A percentile compares a stretch with the other conserved stretches of the same genome.
Conservation (phyloP, 129 eudicot species). For the Gnaphalium uliginosum region DNA sequence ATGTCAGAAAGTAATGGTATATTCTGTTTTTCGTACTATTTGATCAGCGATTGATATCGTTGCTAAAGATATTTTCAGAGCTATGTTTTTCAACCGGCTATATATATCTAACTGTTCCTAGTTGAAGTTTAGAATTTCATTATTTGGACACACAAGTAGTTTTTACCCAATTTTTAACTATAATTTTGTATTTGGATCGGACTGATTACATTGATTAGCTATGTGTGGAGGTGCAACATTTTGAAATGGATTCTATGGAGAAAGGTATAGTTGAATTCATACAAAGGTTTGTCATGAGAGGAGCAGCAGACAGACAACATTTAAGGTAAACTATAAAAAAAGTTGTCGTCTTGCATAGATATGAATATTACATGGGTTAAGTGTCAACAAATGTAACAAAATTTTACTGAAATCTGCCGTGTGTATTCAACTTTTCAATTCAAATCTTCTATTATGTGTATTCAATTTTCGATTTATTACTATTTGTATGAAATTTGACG, state of each 20-base stretch:
- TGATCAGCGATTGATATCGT: too few relatives aligned
- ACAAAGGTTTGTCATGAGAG: conserved; percentile 84
- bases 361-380: too few relatives aligned
- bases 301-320: conserved; percentile 65
- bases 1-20: conserved; percentile 63
- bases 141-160: too few relatives aligned
- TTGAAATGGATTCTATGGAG: conserved; percentile 68
- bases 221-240: conserved; percentile 45
- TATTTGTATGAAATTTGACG: too few relatives aligned
- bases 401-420: too few relatives aligned
- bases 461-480: too few relatives aligned
- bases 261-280: conserved; percentile 80
- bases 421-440: too few relatives aligned
- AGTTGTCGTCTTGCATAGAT: neutral
- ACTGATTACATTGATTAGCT: conserved; percentile 39
- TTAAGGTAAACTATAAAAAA: conserved; percentile 45
- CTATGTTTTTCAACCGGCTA: conserved; percentile 12
- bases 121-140: neutral
- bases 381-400: too few relatives aligned
- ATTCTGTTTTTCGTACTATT: neutral
- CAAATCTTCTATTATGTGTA: too few relatives aligned
- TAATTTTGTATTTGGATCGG: neutral
- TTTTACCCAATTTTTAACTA: neutral
- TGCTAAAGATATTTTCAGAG: neutral
- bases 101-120: conserved; percentile 3